Percentiles rank a stretch among this genome's conserved stretches.
Evolutionary conservation across 257 asterid species (phyloP).

Genomic region (Ocimum tenuiflorum): DNA sequence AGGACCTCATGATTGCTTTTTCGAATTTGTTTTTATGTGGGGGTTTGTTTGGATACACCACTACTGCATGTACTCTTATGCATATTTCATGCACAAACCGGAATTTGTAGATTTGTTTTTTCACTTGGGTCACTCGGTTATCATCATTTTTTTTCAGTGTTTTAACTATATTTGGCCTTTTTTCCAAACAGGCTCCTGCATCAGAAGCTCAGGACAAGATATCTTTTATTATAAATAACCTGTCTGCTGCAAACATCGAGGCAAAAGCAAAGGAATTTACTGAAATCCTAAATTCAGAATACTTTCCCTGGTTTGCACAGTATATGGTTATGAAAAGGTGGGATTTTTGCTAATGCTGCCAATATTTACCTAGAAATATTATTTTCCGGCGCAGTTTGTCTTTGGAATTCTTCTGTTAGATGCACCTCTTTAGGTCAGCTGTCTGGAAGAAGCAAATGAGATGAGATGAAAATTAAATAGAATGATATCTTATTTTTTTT

Average conservation of each 20-base stretch:
- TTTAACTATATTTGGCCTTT: slow-evolving; percentile 13
- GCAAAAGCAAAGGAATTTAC: slow-evolving; percentile 81
- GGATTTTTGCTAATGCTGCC: background rate
- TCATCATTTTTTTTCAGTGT: background rate
- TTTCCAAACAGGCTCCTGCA: slow-evolving; percentile 69
- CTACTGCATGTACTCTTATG: background rate
- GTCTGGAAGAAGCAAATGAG: background rate
- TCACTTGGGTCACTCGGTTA: background rate
- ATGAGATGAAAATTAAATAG: background rate
- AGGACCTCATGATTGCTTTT: background rate
- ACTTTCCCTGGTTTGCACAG: slow-evolving; percentile 96
- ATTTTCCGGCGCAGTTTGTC: background rate
- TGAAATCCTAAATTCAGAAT: slow-evolving; percentile 64
- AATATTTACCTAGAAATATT: background rate
- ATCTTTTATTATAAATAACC: slow-evolving; percentile 74
- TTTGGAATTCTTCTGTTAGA: background rate
- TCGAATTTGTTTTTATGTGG: background rate
- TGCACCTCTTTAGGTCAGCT: background rate
- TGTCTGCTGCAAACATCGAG: slow-evolving; percentile 77
- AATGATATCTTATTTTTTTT: background rate
- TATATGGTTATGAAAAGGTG: slow-evolving; percentile 98
- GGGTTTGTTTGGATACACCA: background rate
- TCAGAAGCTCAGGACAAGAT: slow-evolving; percentile 91
- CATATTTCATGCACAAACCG: background rate
- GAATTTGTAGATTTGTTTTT: background rate